Evolutionary conservation across 1,284 basidiomycete genomes (phyloP).

Genomic region (Pseudozyma hubeiensis): DNA sequence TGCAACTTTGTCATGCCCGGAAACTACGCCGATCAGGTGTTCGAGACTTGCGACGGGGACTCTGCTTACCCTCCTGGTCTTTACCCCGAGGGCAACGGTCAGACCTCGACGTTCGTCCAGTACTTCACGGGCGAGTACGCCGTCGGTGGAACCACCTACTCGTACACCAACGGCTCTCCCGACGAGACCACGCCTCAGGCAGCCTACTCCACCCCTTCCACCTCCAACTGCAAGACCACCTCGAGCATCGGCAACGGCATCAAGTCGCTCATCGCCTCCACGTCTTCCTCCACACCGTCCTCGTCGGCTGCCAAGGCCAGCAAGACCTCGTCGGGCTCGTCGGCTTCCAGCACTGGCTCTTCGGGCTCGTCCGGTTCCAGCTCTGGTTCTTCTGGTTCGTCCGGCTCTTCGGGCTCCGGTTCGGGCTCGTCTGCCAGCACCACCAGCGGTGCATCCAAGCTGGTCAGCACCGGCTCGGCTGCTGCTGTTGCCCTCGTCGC

Average conservation of each 20-base stretch:
- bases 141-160: slow-evolving; percentile 42
- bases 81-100: slow-evolving; percentile 56
- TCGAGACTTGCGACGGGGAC: slow-evolving; percentile 68
- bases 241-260: slow-evolving; percentile 63
- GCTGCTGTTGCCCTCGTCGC: slow-evolving; percentile 26
- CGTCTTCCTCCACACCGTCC: slow-evolving; percentile 10
- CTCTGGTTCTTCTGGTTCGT: slow-evolving; percentile 12
- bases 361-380: slow-evolving; percentile 10
- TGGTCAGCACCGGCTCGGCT: slow-evolving; percentile 22
- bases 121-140: slow-evolving; percentile 59
- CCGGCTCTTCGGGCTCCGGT: slow-evolving; percentile 6
- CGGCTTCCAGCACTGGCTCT: slow-evolving; percentile 10
- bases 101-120: slow-evolving; percentile 65
- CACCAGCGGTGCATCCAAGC: slow-evolving; percentile 29
- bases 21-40: slow-evolving; percentile 59
- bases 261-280: slow-evolving; percentile 39
- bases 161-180: slow-evolving; percentile 64
- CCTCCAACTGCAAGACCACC: slow-evolving; percentile 59
- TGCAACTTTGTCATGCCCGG: slow-evolving; percentile 70
- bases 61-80: slow-evolving; percentile 67
- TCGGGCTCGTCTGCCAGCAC: slow-evolving; percentile 8
- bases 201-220: slow-evolving; percentile 64
- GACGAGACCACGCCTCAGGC: slow-evolving; percentile 58
- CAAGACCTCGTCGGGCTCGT: slow-evolving; percentile 10
- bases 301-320: slow-evolving; percentile 22